Conservation (phyloP, 768 basidiomycete genomes). For the Tricholoma saponaceum region DNA sequence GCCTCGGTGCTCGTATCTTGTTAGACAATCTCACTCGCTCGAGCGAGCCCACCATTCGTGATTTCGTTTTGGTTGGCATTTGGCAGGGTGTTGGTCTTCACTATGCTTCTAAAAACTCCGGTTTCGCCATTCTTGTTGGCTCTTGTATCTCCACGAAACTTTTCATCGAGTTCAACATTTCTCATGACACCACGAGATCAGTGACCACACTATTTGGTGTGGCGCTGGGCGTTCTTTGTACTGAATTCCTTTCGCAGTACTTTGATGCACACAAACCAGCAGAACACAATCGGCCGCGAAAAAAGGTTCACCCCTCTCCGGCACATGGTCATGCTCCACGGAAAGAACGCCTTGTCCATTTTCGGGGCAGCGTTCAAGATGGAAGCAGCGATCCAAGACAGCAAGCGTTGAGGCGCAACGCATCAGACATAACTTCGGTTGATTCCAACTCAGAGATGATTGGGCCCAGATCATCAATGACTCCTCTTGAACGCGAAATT, state of each 20-base stretch:
- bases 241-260: slow-evolving; percentile 66
- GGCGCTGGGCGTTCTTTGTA: slow-evolving; percentile 64
- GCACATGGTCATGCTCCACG: slow-evolving; percentile 13
- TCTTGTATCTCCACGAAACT: slow-evolving; percentile 59
- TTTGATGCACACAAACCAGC: slow-evolving; percentile 46
- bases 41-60: slow-evolving; percentile 45
- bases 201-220: slow-evolving; percentile 62
- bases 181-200: slow-evolving; percentile 50
- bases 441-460: slow-evolving; percentile 66
- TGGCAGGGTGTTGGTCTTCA: slow-evolving; percentile 77
- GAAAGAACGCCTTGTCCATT: slow-evolving; percentile 44
- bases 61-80: slow-evolving; percentile 63
- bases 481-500: slow-evolving; percentile 70
- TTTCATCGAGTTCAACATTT: slow-evolving; percentile 53
- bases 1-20: slow-evolving; percentile 69
- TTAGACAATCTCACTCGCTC: slow-evolving; percentile 53
- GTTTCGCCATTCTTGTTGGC: slow-evolving; percentile 52
- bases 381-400: slow-evolving; percentile 27
- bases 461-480: slow-evolving; percentile 53
- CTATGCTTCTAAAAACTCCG: slow-evolving; percentile 53
- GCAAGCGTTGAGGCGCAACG: slow-evolving; percentile 25
- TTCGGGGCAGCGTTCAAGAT: slow-evolving; percentile 37
- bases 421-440: slow-evolving; percentile 64
- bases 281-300: slow-evolving; percentile 29
- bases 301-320: slow-evolving; percentile 18